Evolutionary conservation across 495 filamentous ascomycete species (phyloP), one percentile per base, ranked within the genome.

Genomic region (Daldinia concentrica): DNA sequence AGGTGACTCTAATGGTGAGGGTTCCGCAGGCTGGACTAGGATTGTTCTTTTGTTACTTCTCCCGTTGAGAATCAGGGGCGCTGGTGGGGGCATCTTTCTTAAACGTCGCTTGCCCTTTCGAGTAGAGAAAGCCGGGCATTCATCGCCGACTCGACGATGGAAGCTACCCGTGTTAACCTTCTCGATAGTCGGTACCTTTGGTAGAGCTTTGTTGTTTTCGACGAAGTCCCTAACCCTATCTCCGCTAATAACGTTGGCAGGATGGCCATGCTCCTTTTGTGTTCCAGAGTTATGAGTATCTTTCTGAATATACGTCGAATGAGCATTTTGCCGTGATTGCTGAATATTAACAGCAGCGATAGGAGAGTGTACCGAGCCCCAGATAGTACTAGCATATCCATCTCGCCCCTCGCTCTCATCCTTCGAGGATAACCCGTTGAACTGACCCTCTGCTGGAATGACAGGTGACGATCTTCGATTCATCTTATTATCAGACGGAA

Each of bases 41-140:
- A 81, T 74, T 14, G 66, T 58, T 39, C 66, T 77, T 43, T 77
- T 83, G 22, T 62, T 78, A 61, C 39, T 71, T 19, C 58, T 73
- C 1, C 64, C 72, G 48, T 79, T 79, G 11, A 87, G 61, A 52
- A 81, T 75, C 14, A 88, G 75, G 39, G 85, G 86, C 14, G 83
- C 76, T 6, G 86, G 85, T 11, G 84, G 81, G 9, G 82, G 78
- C 78, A 84, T 82, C 63, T 82, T 83, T 14, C 80, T 77, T 19
- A 75, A 67, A 60, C 81, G 70, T 32, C 72, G 65, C 69, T 73
- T 77, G 14, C 77, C 76, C 69, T 77, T 80, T 60, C 83, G 75
- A n/a, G 76, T 79, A 5, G 85, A 87, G 76, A 88, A 88, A 3
- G 82, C 78, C 15, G 85, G 86, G 43, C 83, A 83, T 12, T 84